Evolutionary conservation across 495 filamentous ascomycete genomes (phyloP).

Genomic region (Penicillium taxi): DNA sequence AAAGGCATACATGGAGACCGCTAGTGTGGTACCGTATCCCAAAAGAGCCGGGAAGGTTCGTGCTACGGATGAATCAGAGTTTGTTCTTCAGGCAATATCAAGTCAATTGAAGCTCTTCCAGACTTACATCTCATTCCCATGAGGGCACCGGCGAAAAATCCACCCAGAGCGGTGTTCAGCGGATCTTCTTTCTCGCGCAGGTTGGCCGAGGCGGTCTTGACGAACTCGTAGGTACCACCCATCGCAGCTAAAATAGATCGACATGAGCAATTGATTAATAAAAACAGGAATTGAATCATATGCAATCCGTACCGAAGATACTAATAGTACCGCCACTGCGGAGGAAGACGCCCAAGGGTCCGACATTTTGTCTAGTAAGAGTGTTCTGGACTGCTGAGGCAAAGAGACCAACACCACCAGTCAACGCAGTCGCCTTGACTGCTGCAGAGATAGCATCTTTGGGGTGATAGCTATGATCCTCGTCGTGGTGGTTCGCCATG

Average conservation of each 20-base stretch:
- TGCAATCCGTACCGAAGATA: slow-evolving; percentile 53
- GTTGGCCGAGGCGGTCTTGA: slow-evolving; percentile 64
- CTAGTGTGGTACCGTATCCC: slow-evolving; percentile 62
- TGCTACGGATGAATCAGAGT: slow-evolving; percentile 35
- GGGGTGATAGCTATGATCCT: slow-evolving; percentile 58
- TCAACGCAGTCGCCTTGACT: slow-evolving; percentile 54
- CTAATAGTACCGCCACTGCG: slow-evolving; percentile 58
- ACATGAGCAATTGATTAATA: too few species aligned
- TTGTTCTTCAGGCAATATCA: not conserved
- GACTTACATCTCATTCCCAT: slow-evolving; percentile 56
- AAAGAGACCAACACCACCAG: slow-evolving; percentile 60
- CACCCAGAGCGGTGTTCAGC: slow-evolving; percentile 62
- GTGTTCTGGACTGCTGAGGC: slow-evolving; percentile 78
- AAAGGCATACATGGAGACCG: slow-evolving; percentile 57
- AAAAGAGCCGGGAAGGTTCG: slow-evolving; percentile 72
- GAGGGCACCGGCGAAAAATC: slow-evolving; percentile 62
- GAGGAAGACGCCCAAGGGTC: slow-evolving; percentile 67
- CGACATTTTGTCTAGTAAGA: slow-evolving; percentile 68
- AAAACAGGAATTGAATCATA: not conserved
- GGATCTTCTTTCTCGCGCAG: slow-evolving; percentile 67
- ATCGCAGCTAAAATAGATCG: slow-evolving; percentile 59
- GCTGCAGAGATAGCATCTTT: slow-evolving; percentile 67
- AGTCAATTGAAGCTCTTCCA: not conserved
- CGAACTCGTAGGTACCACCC: slow-evolving; percentile 73
- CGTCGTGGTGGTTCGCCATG: slow-evolving; percentile 42